Evolutionary conservation across 495 filamentous ascomycete genomes (phyloP).

Genomic region (Bacidia rubella): DNA sequence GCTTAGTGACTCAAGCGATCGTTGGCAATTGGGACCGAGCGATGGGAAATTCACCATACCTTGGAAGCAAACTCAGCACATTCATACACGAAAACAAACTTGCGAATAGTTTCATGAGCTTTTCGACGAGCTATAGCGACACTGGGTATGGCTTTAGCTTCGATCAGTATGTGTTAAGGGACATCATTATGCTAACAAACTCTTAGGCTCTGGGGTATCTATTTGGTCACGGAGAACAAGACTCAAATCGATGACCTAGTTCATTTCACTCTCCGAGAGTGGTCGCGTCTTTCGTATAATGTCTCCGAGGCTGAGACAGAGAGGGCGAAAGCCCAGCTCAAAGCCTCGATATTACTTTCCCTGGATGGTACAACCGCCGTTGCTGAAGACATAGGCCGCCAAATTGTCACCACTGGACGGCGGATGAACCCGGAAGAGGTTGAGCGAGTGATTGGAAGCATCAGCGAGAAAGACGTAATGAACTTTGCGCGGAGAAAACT

Average conservation of each 20-base stretch:
- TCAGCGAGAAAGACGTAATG: constrained; percentile 96
- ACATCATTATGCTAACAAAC: background rate
- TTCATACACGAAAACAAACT: constrained; percentile 86
- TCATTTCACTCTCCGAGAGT: constrained; percentile 97
- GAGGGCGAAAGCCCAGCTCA: constrained; percentile 97
- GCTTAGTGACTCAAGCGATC: constrained; percentile 92
- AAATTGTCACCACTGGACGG: constrained; percentile 93
- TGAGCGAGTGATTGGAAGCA: constrained; percentile 70
- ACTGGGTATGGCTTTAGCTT: constrained; percentile 68
- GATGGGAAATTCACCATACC: constrained; percentile 90
- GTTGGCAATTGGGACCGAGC: constrained; percentile 99
- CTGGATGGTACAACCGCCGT: constrained; percentile 95
- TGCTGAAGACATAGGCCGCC: constrained; percentile 95
- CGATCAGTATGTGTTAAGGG: background rate
- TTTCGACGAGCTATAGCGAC: constrained; percentile 98
- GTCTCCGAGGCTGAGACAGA: constrained; percentile 86
- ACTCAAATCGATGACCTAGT: constrained; percentile 83
- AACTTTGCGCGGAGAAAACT: constrained; percentile 78
- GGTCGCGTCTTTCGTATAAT: constrained; percentile 77
- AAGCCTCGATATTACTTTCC: constrained; percentile 91
- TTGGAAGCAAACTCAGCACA: constrained; percentile 93
- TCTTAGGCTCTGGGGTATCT: constrained; percentile 93
- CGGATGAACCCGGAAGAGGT: constrained; percentile 86
- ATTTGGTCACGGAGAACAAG: constrained; percentile 84
- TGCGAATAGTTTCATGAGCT: constrained; percentile 99